phyloP scores from a whole-genome alignment of 768 basidiomycete genomes.

The Termitomyces sp. region DNA sequence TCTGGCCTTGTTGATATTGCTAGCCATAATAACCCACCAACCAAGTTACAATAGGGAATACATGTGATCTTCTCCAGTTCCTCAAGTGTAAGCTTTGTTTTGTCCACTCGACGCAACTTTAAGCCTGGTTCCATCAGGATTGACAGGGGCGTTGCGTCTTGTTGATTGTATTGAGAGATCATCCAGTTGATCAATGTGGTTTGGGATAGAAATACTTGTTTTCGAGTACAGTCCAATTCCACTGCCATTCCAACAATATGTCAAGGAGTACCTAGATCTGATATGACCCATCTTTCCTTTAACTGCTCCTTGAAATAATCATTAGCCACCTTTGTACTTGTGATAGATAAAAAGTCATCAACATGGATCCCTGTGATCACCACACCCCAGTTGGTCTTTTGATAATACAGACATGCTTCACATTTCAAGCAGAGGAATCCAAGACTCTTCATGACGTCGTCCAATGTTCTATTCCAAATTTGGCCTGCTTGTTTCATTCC shows the following conservation, averaged over 20 bases:
- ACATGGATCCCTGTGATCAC: neutral
- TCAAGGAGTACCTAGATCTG: neutral
- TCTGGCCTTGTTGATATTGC: neutral
- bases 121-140: neutral
- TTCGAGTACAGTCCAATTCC: neutral
- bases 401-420: neutral
- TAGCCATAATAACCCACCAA: neutral
- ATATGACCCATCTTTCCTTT: neutral
- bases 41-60: neutral
- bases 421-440: neutral
- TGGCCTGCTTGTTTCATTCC: neutral
- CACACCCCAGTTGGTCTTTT: neutral
- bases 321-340: neutral
- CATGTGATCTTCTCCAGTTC: neutral
- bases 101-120: neutral
- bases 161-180: neutral
- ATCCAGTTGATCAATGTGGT: neutral
- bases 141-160: neutral
- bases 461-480: neutral
- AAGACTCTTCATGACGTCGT: neutral
- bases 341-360: neutral
- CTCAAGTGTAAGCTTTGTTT: neutral
- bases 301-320: neutral
- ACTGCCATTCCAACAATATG: neutral
- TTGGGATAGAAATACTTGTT: no score